Base-by-base conservation (phyloP, 1,284 basidiomycete species). In the Ceratobasidium theobromae region DNA sequence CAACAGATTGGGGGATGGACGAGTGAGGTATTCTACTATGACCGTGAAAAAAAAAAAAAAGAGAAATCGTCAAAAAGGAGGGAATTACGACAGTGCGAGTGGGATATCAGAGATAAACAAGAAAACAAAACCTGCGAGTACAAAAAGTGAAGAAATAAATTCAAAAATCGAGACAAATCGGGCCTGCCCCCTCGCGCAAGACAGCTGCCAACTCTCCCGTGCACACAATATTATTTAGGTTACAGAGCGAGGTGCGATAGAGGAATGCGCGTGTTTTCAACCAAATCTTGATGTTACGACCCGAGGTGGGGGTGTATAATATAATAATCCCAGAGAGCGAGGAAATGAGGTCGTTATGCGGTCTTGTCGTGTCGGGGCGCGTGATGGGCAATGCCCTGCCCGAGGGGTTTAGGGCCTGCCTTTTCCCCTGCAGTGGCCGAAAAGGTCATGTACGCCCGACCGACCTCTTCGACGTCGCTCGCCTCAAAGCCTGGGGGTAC, bases 371-470 rank as follows among this genome's bases (percentile, higher is more conserved):
- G 45, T 62, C 46, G 45, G 28, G 57, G 45, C 46, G 57, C 57
- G 16, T 62, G 57, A 28, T 62, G 57, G 12, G 46, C 57, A 46
- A 62, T 62, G 32, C 57, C 57, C 57, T 62, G 57, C 25, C 57
- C 57, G 46, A 62, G 57, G 46, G 57, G 57, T 40, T 51, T 62
- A 40, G 57, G 57, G 33, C 57, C 57, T 3, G 32, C 57, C 21
- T 72, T 72, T 74, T 88, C 86, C 70, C 82, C 84, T 32, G 84
- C 89, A 72, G 85, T 83, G 70, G 88, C 86, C 46, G 89, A 91
- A 68, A 92, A 81, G n/a, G 90, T 92, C 72, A 92, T 85, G 73
- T 92, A 92, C 23, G 90, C 87, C 66, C 90, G 86, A 68, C 89
- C 89, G 52, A 83, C 79, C 75, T 91, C 89, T 70, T 90, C 87